A percentile compares a stretch with the other conserved stretches of the same genome.
Evolutionary conservation across 108 stramenopile genomes (phyloP).

Genomic region (Nitzschia sp.): DNA sequence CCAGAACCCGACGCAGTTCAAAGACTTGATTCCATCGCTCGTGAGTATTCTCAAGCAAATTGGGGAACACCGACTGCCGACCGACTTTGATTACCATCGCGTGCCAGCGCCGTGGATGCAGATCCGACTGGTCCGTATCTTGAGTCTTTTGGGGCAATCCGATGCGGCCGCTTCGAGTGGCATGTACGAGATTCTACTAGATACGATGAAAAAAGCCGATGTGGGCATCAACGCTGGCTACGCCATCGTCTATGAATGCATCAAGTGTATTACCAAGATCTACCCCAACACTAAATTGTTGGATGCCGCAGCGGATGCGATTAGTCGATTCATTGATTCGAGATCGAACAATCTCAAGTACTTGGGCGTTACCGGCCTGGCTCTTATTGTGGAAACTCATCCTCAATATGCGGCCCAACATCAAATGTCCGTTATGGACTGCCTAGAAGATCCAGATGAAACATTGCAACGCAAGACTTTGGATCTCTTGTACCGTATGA

Average conservation of each 20-base stretch:
- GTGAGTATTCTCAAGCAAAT: conserved; percentile 98
- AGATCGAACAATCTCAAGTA: conserved; percentile 97
- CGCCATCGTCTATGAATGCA: conserved; percentile 97
- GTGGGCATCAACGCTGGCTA: conserved; percentile 98
- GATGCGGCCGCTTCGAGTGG: conserved; percentile 78
- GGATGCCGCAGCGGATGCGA: conserved; percentile 94
- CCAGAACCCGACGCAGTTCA: conserved; percentile 70
- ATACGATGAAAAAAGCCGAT: conserved; percentile 96
- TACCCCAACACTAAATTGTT: conserved; percentile 96
- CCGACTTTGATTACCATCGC: conserved; percentile 98
- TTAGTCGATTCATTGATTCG: conserved; percentile 87
- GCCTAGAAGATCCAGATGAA: conserved; percentile 98
- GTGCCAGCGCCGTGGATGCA: conserved; percentile 99
- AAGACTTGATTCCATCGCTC: conserved; percentile 92
- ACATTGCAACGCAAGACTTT: conserved; percentile 97
- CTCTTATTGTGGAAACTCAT: conserved; percentile 94
- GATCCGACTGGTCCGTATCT: conserved; percentile 91
- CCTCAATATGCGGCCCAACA: conserved; percentile 96
- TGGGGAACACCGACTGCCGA: conserved; percentile 93
- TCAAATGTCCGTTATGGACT: conserved; percentile 99
- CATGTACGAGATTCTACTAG: conserved; percentile 97
- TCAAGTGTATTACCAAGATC: conserved; percentile 92
- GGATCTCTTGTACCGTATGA: conserved; percentile 97
- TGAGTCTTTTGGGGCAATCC: conserved; percentile 90
- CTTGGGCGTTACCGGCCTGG: conserved; percentile 96